These are phyloP conservation scores for Amanita phalloides DNA, from an alignment of 768 basidiomycete species.

Conservation along the genomic window DNA sequence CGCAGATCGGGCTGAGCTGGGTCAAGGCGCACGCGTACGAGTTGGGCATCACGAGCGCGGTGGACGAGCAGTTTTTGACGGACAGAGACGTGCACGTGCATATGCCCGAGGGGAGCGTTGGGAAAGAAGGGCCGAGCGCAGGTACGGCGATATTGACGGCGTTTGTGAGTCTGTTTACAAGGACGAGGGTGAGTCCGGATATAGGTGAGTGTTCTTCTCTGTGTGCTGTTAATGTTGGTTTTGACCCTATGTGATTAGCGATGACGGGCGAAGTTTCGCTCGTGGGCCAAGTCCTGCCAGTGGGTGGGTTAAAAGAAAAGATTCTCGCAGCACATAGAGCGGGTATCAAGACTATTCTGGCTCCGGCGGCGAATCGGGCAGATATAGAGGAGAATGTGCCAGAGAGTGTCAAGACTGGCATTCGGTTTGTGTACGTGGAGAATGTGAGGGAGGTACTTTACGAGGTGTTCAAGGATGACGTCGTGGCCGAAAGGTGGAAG, in stretches of 20 bases:
- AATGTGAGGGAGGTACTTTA: constrained; percentile 83
- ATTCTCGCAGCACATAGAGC: constrained; percentile 95
- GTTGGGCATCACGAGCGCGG: constrained; percentile 70
- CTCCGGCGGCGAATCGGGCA: constrained; percentile 78
- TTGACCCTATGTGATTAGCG: constrained; percentile 33
- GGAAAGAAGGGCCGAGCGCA: constrained; percentile 94
- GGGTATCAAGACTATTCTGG: constrained; percentile 86
- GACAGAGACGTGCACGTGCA: constrained; percentile 91
- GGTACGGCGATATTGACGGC: constrained; percentile 91
- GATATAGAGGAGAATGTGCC: constrained; percentile 99
- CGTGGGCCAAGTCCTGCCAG: constrained; percentile 91
- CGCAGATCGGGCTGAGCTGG: constrained; percentile 91
- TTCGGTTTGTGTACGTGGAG: constrained; percentile 92
- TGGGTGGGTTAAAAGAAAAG: constrained; percentile 94
- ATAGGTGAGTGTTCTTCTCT: constrained; percentile 49
- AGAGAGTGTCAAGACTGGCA: constrained; percentile 89
- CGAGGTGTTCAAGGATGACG: constrained; percentile 69
- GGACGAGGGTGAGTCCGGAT: constrained; percentile 74
- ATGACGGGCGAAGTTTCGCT: constrained; percentile 99
- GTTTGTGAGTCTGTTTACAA: constrained; percentile 86
- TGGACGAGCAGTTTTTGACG: constrained; percentile 69
- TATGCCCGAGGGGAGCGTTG: constrained; percentile 91
- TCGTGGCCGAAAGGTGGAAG: constrained; percentile 51
- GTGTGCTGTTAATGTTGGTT: background rate
- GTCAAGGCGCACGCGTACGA: constrained; percentile 85